Base-by-base conservation (phyloP, 1,284 basidiomycete genomes). In the Lentinus polychrous region DNA sequence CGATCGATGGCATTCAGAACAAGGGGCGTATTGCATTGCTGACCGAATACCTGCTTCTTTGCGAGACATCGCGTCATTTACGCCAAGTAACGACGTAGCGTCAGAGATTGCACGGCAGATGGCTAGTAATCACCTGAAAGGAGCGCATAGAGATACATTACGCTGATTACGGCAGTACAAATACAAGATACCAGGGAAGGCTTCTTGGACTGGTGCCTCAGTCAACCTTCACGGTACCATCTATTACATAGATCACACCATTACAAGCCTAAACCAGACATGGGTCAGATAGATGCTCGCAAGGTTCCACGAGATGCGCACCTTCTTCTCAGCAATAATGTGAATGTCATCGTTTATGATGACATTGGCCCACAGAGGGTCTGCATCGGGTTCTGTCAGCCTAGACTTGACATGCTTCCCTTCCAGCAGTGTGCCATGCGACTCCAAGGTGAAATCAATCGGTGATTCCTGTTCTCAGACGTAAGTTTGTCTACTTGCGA, bases 181-280 rank as follows among this genome's bases (percentile, higher is more conserved):
- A 5, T 27, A 27, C 27, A 27, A 27, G 27, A 27, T 10, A 27
- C n/a, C n/a, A n/a, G n/a, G 27, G 27, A 10, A 27, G 27, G 5
- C 5, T 27, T 27, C 27, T 4, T 27, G 27, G 27, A 27, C 10
- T 3, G 14, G 20, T 7, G n/a, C 17, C n/a, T 42, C 40, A 33
- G 38, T 62, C 61, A 70, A 44, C 70, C 65, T 64, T 65, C 48
- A 85, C 67, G 6, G 81, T 76, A 38, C 81, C 79, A 58, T 89
- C 85, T 45, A 89, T 76, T 55, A 88, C 61, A 61, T 84, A 87
- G 40, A 89, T 59, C 8, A 83, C 73, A 6, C 86, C 86, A 57
- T 89, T 87, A 38, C 66, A 66, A 2, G 75, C 86, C 86, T 88
- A 52, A 8, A 24, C 35, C 45, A 43, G 37, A 15, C 43, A 46